Evolutionary conservation across 2,329 filamentous ascomycete species (phyloP), one percentile per base, ranked within the genome.

Genomic region (Apiospora marii): DNA sequence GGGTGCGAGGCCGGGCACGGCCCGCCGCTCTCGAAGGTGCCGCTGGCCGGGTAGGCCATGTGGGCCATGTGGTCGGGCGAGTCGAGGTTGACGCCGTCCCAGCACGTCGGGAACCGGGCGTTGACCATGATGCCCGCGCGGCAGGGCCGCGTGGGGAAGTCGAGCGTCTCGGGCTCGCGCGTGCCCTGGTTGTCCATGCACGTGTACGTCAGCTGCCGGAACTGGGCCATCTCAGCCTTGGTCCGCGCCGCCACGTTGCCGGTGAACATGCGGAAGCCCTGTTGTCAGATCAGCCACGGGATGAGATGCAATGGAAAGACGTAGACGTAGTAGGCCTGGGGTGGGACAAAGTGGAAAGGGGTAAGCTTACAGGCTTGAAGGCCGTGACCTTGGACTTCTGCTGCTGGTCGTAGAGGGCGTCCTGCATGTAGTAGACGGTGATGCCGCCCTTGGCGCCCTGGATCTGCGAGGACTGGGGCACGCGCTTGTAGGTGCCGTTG

Each of bases 61-160:
- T 90, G 88, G 67, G 80, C 85, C 72, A 83, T 83, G 79, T 88
- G 86, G 78, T 88, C 83, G 0, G 82, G 73, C 14, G 83, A 81
- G 76, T 89, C 86, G 58, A 86, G 75, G 74, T 88, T 83, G 69
- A 82, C 81, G 24, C 88, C 88, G 71, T 90, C 83, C 88, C 88
- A 89, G 82, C 87, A 89, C 75, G 81, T 83, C 34, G 85, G 85
- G 80, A 86, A 86, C 10, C 83, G 82, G 74, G 84, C 82, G 69
- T 85, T 85, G 64, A 84, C 81, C 79, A 85, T 82, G 68, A 82
- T 83, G 5, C 80, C 81, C 2, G 77, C 78, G 44, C 76, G 75
- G 75, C 81, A 83, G 4, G 77, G 74, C 75, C 76, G 78, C 71
- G 78, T 79, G 7, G 84, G 84, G 75, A 86, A 81, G 69, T 82